Conservation (phyloP, 352 stramenopile genomes). For the Pythium chondricola region DNA sequence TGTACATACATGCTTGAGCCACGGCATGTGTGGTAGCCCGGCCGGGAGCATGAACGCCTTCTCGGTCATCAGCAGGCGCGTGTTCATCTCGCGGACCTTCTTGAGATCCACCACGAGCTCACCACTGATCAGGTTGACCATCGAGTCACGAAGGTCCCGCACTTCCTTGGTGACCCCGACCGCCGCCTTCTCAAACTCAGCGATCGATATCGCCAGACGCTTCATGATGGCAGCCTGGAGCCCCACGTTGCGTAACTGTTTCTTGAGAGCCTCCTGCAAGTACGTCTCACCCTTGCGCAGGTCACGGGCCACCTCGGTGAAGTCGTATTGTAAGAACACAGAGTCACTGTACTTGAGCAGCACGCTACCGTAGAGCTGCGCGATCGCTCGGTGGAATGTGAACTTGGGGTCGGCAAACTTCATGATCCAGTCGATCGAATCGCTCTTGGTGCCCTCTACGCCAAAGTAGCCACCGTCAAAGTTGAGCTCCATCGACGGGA, state of each 20-base stretch:
- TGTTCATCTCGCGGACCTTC: slow-evolving; percentile 79
- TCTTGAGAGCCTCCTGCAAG: slow-evolving; percentile 36
- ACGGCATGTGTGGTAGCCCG: slow-evolving; percentile 63
- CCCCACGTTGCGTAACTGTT: slow-evolving; percentile 12
- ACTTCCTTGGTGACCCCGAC: slow-evolving; percentile 51
- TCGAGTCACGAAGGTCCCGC: slow-evolving; percentile 43
- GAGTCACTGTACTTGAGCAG: slow-evolving; percentile 71
- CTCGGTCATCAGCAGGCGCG: slow-evolving; percentile 73
- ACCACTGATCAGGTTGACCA: slow-evolving; percentile 52
- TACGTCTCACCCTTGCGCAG: slow-evolving; percentile 57
- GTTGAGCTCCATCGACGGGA: slow-evolving; percentile 65
- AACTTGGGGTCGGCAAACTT: slow-evolving; percentile 69
- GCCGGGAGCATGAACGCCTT: slow-evolving; percentile 69
- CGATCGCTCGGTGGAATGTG: slow-evolving; percentile 62
- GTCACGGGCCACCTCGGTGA: slow-evolving; percentile 68
- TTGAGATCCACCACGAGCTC: slow-evolving; percentile 70
- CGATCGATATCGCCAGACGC: slow-evolving; percentile 53
- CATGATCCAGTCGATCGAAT: slow-evolving; percentile 74
- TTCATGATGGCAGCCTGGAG: slow-evolving; percentile 19
- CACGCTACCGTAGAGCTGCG: slow-evolving; percentile 76
- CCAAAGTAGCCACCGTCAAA: slow-evolving; percentile 69
- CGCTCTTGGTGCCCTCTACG: slow-evolving; percentile 45
- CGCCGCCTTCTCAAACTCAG: slow-evolving; percentile 53
- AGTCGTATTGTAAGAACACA: slow-evolving; percentile 84
- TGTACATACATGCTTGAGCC: slow-evolving; percentile 81